phyloP scores from a whole-genome alignment of 495 filamentous ascomycete species.

The Staphylotrichum tortipilum region DNA sequence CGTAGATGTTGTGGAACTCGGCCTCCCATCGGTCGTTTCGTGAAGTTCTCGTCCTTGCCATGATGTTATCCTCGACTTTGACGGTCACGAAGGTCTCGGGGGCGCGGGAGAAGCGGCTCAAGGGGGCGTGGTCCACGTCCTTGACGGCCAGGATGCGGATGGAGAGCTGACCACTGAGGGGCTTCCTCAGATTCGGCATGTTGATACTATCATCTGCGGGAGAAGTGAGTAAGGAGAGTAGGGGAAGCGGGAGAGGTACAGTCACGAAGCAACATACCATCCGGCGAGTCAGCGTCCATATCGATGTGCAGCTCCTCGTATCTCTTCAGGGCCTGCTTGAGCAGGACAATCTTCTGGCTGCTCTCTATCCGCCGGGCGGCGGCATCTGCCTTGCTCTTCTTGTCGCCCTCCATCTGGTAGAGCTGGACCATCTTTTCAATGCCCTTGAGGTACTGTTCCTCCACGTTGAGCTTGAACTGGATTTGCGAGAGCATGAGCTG shows the following conservation, averaged over 20 bases:
- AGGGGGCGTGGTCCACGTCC: conserved; percentile 90
- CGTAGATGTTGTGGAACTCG: conserved; percentile 80
- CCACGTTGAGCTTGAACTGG: conserved; percentile 97
- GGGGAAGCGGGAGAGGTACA: conserved; percentile 15
- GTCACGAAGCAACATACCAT: conserved; percentile 50
- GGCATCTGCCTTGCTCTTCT: conserved; percentile 88
- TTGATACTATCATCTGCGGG: conserved; percentile 90
- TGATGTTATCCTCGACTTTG: conserved; percentile 90
- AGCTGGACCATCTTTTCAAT: conserved; percentile 99
- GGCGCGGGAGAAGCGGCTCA: conserved; percentile 74
- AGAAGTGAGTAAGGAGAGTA: too few relatives aligned
- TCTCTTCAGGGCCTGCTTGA: conserved; percentile 91
- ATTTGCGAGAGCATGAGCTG: conserved; percentile 98
- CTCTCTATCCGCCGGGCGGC: conserved; percentile 84
- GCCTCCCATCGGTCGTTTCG: conserved; percentile 84
- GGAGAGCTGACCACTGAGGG: conserved; percentile 78
- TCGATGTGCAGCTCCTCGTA: conserved; percentile 98
- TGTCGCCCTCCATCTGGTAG: conserved; percentile 96
- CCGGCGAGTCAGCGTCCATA: conserved; percentile 74
- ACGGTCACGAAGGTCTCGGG: conserved; percentile 92
- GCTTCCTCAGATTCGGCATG: conserved; percentile 86
- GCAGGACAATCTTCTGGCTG: conserved; percentile 91
- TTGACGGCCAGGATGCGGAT: conserved; percentile 80
- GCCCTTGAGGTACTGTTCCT: conserved; percentile 98
- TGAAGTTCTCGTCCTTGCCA: conserved; percentile 79